Percentiles rank a stretch among this genome's conserved stretches.
Conservation (phyloP, 495 filamentous ascomycete species). For the Trichoderma orchidacearum region DNA sequence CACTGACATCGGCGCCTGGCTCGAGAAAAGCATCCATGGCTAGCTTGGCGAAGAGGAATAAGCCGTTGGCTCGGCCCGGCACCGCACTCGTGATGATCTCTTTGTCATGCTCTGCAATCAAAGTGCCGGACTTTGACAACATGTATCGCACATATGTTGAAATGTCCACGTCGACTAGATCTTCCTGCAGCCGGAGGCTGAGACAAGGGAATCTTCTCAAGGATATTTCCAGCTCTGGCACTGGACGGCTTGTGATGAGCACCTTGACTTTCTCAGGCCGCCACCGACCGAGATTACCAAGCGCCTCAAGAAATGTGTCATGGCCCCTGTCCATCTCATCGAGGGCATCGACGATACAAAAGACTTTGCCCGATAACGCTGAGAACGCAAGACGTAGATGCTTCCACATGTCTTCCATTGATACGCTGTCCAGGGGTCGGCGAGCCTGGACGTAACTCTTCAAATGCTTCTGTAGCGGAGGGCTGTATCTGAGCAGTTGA, state of each 20-base stretch:
- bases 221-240: conserved; percentile 10
- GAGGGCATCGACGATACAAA: conserved; percentile 2
- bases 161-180: conserved; percentile 21
- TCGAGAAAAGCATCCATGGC: conserved; percentile 23
- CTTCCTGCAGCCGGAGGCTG: conserved; percentile 17
- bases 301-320: conserved; percentile 13
- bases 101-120: neutral
- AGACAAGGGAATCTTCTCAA: conserved; percentile 1
- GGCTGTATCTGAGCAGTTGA: conserved; percentile 20
- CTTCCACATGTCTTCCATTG: neutral
- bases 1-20: conserved; percentile 4
- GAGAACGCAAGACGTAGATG: neutral
- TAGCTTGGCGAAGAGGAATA: conserved; percentile 13
- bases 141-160: conserved; percentile 13
- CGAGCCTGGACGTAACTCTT: conserved; percentile 2
- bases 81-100: neutral
- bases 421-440: neutral
- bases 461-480: conserved; percentile 16
- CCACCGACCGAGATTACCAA: conserved; percentile 18
- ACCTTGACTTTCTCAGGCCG: conserved; percentile 23
- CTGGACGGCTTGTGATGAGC: conserved; percentile 22
- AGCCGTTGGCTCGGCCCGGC: conserved; percentile 8
- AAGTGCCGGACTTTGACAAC: neutral
- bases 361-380: neutral
- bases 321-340: conserved; percentile 15